These are phyloP conservation scores for Pseudopyricularia javanii DNA, from an alignment of 2,329 filamentous ascomycete genomes.

Conservation along the genomic window DNA sequence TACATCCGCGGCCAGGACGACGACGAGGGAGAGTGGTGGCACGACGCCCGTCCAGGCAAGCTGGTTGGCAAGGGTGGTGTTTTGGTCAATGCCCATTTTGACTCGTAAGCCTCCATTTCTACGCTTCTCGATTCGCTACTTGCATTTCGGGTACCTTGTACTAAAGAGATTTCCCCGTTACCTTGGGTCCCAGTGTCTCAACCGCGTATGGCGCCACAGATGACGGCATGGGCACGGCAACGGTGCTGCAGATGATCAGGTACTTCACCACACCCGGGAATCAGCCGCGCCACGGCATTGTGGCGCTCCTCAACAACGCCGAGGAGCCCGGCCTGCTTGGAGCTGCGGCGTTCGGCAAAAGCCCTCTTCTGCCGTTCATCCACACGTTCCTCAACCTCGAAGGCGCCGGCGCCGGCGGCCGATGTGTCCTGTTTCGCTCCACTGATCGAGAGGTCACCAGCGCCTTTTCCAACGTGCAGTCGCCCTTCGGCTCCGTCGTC, in stretches of 20 bases:
- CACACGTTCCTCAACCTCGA: conserved; percentile 92
- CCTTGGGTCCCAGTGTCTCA: conserved; percentile 41
- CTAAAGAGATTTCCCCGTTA: background rate
- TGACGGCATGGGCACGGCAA: conserved; percentile 83
- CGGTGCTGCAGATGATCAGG: conserved; percentile 70
- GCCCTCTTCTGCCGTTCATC: conserved; percentile 66
- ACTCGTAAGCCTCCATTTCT: conserved; percentile 35
- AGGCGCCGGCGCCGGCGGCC: conserved; percentile 82
- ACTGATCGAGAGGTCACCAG: conserved; percentile 78
- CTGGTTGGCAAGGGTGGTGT: conserved; percentile 59
- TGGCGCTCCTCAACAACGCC: conserved; percentile 85
- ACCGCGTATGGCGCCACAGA: conserved; percentile 91
- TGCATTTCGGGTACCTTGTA: background rate
- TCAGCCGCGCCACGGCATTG: conserved; percentile 66
- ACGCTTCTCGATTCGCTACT: background rate
- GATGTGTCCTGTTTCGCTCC: conserved; percentile 75
- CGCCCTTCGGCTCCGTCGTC: conserved; percentile 77
- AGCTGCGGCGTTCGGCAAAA: conserved; percentile 71
- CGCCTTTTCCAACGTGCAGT: conserved; percentile 56
- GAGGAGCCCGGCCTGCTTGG: conserved; percentile 91
- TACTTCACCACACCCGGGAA: conserved; percentile 67
- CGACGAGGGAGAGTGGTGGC: conserved; percentile 64
- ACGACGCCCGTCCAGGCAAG: conserved; percentile 26
- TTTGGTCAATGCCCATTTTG: conserved; percentile 89
- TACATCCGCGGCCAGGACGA: conserved; percentile 79